These are phyloP conservation scores for Pisolithus marmoratus DNA, from an alignment of 768 basidiomycete species.

Conservation along the genomic window DNA sequence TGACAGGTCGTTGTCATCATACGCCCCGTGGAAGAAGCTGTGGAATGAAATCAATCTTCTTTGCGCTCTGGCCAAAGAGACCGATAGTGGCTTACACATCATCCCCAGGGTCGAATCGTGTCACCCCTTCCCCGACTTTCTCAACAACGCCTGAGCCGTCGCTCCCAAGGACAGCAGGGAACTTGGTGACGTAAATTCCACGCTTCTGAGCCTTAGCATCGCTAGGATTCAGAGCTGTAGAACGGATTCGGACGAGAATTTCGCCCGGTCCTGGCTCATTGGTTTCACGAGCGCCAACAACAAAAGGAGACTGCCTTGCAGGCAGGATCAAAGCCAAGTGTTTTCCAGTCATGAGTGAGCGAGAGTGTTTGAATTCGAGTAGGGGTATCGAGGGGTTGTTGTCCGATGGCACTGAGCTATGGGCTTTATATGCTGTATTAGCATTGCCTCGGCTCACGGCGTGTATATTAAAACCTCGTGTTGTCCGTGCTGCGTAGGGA, in stretches of 20 bases:
- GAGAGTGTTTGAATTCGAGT: conserved; percentile 1
- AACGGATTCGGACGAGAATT: conserved; percentile 41
- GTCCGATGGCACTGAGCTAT: conserved; percentile 11
- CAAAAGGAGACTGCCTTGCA: conserved; percentile 30
- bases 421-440: conserved; percentile 24
- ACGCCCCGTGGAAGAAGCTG: conserved; percentile 38
- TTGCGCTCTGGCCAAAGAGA: conserved; percentile 1
- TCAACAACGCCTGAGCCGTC: conserved; percentile 50
- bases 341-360: conserved; percentile 18
- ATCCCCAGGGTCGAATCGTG: conserved; percentile 44
- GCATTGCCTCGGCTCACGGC: conserved; percentile 26
- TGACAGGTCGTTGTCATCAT: conserved; percentile 31
- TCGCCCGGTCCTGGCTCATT: conserved; percentile 42
- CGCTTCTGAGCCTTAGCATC: conserved; percentile 48
- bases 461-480: conserved; percentile 31
- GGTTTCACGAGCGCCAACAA: conserved; percentile 28
- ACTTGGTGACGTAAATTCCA: conserved; percentile 34
- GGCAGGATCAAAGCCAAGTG: conserved; percentile 28
- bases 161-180: conserved; percentile 41
- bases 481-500: conserved; percentile 27
- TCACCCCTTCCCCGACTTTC: conserved; percentile 47
- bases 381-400: conserved; percentile 10
- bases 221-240: conserved; percentile 47
- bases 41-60: conserved; percentile 20
- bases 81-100: conserved; percentile 37